Evolutionary conservation across 768 basidiomycete genomes (phyloP).

Genomic region (Amanita rimosa): DNA sequence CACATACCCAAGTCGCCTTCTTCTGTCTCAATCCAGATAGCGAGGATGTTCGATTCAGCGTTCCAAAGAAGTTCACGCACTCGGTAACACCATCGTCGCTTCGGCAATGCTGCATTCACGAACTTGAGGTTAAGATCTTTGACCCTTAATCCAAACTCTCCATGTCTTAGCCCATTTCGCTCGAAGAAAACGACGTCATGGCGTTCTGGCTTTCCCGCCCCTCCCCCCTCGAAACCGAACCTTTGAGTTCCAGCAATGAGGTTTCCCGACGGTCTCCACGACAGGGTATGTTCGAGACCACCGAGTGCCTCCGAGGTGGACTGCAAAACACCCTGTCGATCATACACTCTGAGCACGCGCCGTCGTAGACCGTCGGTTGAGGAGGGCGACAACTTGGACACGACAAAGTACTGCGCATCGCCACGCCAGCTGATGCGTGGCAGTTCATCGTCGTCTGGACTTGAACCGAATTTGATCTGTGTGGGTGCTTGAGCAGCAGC

Average conservation of each 20-base stretch:
- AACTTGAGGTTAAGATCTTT: conserved; percentile 21
- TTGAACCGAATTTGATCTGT: conserved; percentile 31
- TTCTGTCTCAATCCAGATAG: conserved; percentile 70
- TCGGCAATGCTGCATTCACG: conserved; percentile 16
- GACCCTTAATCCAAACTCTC: conserved; percentile 63
- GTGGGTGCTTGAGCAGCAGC: conserved; percentile 51
- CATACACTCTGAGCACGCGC: conserved; percentile 64
- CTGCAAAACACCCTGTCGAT: conserved; percentile 61
- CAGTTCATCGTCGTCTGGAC: conserved; percentile 58
- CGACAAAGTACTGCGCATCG: conserved; percentile 80
- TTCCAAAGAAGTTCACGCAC: conserved; percentile 81
- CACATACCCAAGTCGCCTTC: conserved; percentile 60
- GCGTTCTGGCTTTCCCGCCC: conserved; percentile 50
- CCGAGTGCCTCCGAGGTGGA: conserved; percentile 77
- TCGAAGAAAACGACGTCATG: conserved; percentile 94
- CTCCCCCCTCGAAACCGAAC: conserved; percentile 67
- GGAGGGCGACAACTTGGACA: conserved; percentile 57
- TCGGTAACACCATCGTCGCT: conserved; percentile 50
- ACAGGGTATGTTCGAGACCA: conserved; percentile 68
- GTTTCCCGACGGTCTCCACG: conserved; percentile 87
- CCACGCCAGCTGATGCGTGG: conserved; percentile 90
- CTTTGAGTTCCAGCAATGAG: conserved; percentile 75
- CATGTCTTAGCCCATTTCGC: conserved; percentile 86
- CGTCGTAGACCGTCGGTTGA: conserved; percentile 23
- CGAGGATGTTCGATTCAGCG: conserved; percentile 75